These are phyloP conservation scores for Leccinum rimulosum DNA, from an alignment of 768 basidiomycete species.

Conservation along the genomic window DNA sequence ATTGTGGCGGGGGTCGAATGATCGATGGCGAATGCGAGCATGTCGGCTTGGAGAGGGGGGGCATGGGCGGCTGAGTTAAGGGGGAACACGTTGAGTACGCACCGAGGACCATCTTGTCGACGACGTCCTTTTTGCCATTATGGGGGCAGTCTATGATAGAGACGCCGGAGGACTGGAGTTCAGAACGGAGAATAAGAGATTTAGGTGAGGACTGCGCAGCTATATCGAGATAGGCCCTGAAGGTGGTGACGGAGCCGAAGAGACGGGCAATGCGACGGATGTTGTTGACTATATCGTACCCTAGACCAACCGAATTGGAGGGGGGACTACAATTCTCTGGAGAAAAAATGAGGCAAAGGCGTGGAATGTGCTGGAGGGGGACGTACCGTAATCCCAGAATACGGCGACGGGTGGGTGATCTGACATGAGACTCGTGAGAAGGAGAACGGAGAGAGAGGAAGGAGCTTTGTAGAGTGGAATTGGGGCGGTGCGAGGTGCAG, in stretches of 20 bases:
- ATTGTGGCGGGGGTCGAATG: conserved; percentile 51
- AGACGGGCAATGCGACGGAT: conserved; percentile 44
- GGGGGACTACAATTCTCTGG: conserved; percentile 33
- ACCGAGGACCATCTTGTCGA: conserved; percentile 50
- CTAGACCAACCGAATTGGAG: conserved; percentile 33
- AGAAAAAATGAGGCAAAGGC: conserved; percentile 5
- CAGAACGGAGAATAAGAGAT: conserved; percentile 36
- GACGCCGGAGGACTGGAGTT: conserved; percentile 45
- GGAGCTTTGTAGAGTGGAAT: conserved; percentile 24
- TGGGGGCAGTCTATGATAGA: conserved; percentile 38
- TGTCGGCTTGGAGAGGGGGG: conserved; percentile 47
- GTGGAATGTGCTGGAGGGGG: not conserved
- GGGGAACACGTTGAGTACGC: conserved; percentile 5
- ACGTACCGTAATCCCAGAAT: conserved; percentile 39
- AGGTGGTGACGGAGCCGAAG: conserved; percentile 46
- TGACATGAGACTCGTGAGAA: conserved; percentile 30
- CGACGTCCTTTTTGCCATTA: conserved; percentile 36
- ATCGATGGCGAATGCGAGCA: conserved; percentile 67
- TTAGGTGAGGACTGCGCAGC: conserved; percentile 36
- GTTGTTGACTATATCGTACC: conserved; percentile 41
- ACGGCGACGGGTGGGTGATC: conserved; percentile 40
- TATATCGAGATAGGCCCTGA: conserved; percentile 54
- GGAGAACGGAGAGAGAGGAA: conserved; percentile 6
- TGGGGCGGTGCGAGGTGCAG: conserved; percentile 3
- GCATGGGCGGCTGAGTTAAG: conserved; percentile 2